A percentile compares a stretch with the other conserved stretches of the same genome.
Conservation (phyloP, 2,329 filamentous ascomycete genomes). For the Aspergillus versicolor region DNA sequence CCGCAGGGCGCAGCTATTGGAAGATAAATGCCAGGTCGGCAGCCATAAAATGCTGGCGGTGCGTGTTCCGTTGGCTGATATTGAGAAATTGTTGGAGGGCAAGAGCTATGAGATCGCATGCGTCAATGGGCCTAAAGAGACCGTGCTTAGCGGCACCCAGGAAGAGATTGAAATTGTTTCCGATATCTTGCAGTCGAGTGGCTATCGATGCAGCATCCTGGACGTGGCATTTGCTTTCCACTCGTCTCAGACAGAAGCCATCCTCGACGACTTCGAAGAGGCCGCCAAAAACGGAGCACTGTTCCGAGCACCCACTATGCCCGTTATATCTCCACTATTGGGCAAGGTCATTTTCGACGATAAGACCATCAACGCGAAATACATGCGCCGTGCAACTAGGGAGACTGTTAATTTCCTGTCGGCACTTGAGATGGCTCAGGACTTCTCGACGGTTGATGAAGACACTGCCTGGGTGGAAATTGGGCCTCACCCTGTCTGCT, state of each 20-base stretch:
- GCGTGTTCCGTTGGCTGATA: constrained; percentile 43
- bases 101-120: constrained; percentile 59
- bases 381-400: constrained; percentile 65
- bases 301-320: constrained; percentile 59
- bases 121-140: constrained; percentile 73
- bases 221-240: constrained; percentile 62
- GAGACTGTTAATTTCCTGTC: constrained; percentile 69
- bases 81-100: constrained; percentile 33
- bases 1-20: constrained; percentile 64
- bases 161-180: constrained; percentile 58
- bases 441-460: constrained; percentile 52
- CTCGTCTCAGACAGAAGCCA: constrained; percentile 18
- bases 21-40: constrained; percentile 62
- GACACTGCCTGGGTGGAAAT: constrained; percentile 71
- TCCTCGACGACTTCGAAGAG: constrained; percentile 18
- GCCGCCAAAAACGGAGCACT: constrained; percentile 37
- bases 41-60: constrained; percentile 68
- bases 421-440: constrained; percentile 60
- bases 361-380: constrained; percentile 58
- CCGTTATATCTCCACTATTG: constrained; percentile 67
- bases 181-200: constrained; percentile 50
- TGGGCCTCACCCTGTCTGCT: constrained; percentile 71
- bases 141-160: constrained; percentile 65
- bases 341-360: constrained; percentile 57
- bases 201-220: constrained; percentile 62